Evolutionary conservation across 2,329 filamentous ascomycete genomes (phyloP).

Genomic region (Dryadomyces quercus-mongolicae): DNA sequence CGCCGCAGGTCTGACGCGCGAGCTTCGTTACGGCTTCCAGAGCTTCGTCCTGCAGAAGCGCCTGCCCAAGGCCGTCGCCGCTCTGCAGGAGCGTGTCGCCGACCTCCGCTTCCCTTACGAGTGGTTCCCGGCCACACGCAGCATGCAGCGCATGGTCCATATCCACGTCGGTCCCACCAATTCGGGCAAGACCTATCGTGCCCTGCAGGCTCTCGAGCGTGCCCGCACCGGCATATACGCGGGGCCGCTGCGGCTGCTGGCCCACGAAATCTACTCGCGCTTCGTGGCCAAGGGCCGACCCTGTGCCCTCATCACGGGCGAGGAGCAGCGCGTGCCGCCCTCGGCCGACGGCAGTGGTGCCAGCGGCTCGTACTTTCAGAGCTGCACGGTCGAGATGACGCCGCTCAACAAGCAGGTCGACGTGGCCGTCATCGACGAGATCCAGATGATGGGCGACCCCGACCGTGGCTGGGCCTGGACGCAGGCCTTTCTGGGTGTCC

Average conservation of each 20-base stretch:
- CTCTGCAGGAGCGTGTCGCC: slow-evolving; percentile 50
- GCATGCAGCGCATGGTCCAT: slow-evolving; percentile 71
- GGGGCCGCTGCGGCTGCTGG: slow-evolving; percentile 75
- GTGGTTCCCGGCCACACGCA: slow-evolving; percentile 80
- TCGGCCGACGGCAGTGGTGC: slow-evolving; percentile 13
- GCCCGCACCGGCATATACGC: slow-evolving; percentile 56
- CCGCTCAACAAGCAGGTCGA: slow-evolving; percentile 50
- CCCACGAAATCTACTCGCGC: slow-evolving; percentile 89
- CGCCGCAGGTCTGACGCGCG: slow-evolving; percentile 34
- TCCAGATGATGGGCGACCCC: slow-evolving; percentile 82
- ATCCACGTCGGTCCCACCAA: slow-evolving; percentile 95
- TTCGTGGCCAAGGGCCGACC: slow-evolving; percentile 64
- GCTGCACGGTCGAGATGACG: slow-evolving; percentile 90
- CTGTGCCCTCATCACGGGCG: slow-evolving; percentile 79
- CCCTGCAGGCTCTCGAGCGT: slow-evolving; percentile 73
- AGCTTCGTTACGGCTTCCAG: slow-evolving; percentile 58
- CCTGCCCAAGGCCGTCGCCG: slow-evolving; percentile 43
- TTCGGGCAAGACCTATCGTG: slow-evolving; percentile 95
- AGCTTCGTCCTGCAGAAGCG: slow-evolving; percentile 46
- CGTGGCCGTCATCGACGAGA: slow-evolving; percentile 94
- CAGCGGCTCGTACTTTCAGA: slow-evolving; percentile 48
- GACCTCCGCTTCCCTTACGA: slow-evolving; percentile 82
- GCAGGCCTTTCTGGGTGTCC: slow-evolving; percentile 73
- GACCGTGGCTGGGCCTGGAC: slow-evolving; percentile 93
- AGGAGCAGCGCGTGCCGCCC: slow-evolving; percentile 65